Base-by-base conservation (phyloP, 2,329 filamentous ascomycete species). In the Epichloe hybrida region DNA sequence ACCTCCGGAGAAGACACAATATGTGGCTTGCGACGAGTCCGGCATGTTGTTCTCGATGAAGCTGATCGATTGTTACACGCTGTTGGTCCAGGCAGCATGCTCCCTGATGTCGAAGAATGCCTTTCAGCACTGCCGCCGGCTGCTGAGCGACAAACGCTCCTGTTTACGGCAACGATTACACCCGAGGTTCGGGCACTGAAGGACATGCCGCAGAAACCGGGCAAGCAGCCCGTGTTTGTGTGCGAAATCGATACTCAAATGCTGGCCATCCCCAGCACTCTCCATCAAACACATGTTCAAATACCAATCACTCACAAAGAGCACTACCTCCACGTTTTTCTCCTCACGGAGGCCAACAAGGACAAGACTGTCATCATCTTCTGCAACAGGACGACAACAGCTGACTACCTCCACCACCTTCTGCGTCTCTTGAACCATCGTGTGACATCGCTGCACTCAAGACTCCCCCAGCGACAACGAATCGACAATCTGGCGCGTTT, bases 141-240 rank as follows among this genome's bases (percentile, higher is more conserved):
- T 4, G 70, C 77, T 1, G 75, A 88, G 61, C 80, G 93, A n/a
- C 90, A 98, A 66, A 98, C 91, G 0, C 79, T 95, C 15, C 79
- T 98, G 3, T 98, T 98, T 70, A 98, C 93, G 8, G 93, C 93
- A 15, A 98, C 93, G 1, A 83, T 98, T 42, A 97, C 93, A 0
- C 82, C 88, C 3, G 91, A 97, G 70, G 89, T 98, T 4, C 81
- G 88, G 47, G 87, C 88, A 2, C 70, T 97, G 53, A 93, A 95
- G 66, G 79, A 85, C 52, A 79, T 87, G 70, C 83, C 88, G 8
- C 73, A 79, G 39, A 75, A 81, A 42, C 75, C 80, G 1, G 81
- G 80, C 49, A 84, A 86, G 54, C 81, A 80, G 48, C 84, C 88
- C 1, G 82, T 95, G 38, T 95, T 91, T 66, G 80, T 97, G 44